Percentiles rank a stretch among this genome's conserved stretches.
Evolutionary conservation across 2,329 filamentous ascomycete genomes (phyloP).

Genomic region (Amylocarpus encephaloides): DNA sequence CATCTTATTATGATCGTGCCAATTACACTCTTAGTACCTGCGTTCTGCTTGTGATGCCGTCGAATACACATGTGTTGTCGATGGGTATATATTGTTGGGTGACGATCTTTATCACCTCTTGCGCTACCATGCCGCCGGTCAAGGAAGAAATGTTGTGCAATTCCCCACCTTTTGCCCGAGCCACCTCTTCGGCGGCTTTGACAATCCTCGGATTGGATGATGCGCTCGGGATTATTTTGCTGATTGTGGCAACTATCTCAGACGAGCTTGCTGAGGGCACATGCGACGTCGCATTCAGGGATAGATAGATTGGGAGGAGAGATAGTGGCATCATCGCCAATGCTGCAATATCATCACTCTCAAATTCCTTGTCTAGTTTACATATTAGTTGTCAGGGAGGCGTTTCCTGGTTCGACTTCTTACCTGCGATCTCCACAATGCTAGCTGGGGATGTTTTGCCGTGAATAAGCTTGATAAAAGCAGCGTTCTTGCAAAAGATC

Average conservation of each 20-base stretch:
- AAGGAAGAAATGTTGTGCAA: constrained; percentile 88
- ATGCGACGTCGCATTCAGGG: constrained; percentile 50
- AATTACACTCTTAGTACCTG: constrained; percentile 28
- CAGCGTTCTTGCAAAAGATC: constrained; percentile 90
- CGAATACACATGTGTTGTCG: constrained; percentile 65
- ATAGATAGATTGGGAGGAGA: constrained; percentile 63
- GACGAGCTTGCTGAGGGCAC: constrained; percentile 39
- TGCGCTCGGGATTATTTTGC: constrained; percentile 40
- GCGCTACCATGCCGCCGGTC: constrained; percentile 87
- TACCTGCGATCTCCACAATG: constrained; percentile 25
- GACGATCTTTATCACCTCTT: constrained; percentile 89
- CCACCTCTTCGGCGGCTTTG: constrained; percentile 58
- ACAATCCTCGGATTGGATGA: constrained; percentile 43
- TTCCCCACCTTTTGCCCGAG: constrained; percentile 74
- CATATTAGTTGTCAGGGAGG: background rate
- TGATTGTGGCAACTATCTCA: constrained; percentile 46
- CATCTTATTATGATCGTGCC: background rate
- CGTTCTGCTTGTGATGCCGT: constrained; percentile 47
- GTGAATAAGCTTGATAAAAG: constrained; percentile 83
- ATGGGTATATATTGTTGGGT: constrained; percentile 67
- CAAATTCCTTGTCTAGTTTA: constrained; percentile 45
- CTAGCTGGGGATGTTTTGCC: constrained; percentile 16
- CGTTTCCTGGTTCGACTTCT: constrained; percentile 3
- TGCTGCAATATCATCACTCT: constrained; percentile 47
- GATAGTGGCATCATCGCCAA: constrained; percentile 39